phyloP scores from a whole-genome alignment of 2,329 filamentous ascomycete genomes.

The Clonostachys rosea region DNA sequence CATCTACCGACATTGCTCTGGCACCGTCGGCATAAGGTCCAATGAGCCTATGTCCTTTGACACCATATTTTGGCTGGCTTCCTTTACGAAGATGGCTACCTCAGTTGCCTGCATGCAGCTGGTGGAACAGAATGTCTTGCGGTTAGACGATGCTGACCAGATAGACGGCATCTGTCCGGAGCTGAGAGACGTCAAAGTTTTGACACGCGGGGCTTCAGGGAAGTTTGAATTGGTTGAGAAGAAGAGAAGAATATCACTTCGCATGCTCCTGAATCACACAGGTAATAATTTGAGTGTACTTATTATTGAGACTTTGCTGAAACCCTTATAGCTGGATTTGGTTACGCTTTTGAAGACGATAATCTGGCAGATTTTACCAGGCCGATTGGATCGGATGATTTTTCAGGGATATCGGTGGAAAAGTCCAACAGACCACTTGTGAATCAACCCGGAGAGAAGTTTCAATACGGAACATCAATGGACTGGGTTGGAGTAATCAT shows the following conservation, averaged over 20 bases:
- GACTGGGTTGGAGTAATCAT: conserved; percentile 50
- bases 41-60: conserved; percentile 46
- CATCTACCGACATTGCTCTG: conserved; percentile 42
- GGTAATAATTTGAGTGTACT: background rate
- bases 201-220: conserved; percentile 23
- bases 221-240: conserved; percentile 28
- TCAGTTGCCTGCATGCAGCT: conserved; percentile 52
- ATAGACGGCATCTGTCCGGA: conserved; percentile 44
- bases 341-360: conserved; percentile 51
- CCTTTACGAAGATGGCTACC: conserved; percentile 58
- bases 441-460: conserved; percentile 58
- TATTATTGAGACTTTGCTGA: background rate
- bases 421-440: conserved; percentile 51
- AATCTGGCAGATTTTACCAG: conserved; percentile 37
- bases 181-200: conserved; percentile 39
- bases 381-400: conserved; percentile 51
- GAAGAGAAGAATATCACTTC: conserved; percentile 43
- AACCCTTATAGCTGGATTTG: conserved; percentile 38
- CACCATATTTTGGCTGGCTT: conserved; percentile 34
- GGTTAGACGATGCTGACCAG: conserved; percentile 40
- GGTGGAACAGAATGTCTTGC: conserved; percentile 43
- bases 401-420: conserved; percentile 40
- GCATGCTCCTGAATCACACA: conserved; percentile 46
- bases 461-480: conserved; percentile 47
- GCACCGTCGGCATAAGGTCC: conserved; percentile 34